Conservation (phyloP, 2,329 filamentous ascomycete genomes). For the Arachnopeziza araneosa region DNA sequence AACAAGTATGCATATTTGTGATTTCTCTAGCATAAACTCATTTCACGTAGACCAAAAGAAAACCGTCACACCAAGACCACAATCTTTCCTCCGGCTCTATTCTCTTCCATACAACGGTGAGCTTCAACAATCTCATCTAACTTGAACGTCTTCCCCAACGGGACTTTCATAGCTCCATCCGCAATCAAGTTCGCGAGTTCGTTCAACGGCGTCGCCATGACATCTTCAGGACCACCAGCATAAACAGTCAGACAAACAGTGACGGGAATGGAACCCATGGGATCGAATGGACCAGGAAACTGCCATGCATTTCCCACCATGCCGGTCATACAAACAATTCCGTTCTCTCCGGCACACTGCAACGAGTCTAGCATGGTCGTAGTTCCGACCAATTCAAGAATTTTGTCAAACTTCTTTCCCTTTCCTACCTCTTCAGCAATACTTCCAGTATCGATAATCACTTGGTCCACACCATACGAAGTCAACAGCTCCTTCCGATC, state of each 20-base stretch:
- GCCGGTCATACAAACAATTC: constrained; percentile 40
- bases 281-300: constrained; percentile 32
- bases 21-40: too few species aligned
- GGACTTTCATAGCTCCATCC: constrained; percentile 34
- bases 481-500: constrained; percentile 34
- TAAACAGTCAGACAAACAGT: constrained; percentile 37
- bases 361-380: constrained; percentile 38
- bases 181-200: constrained; percentile 34
- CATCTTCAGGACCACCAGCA: constrained; percentile 32
- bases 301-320: constrained; percentile 24
- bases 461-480: constrained; percentile 36
- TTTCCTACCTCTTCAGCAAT: constrained; percentile 33
- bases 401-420: constrained; percentile 33
- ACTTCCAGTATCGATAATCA: constrained; percentile 38
- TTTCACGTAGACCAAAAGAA: too few species aligned
- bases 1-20: too few species aligned
- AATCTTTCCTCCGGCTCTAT: too few species aligned
- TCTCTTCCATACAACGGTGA: constrained; percentile 38
- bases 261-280: constrained; percentile 36
- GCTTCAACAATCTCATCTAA: constrained; percentile 41
- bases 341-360: constrained; percentile 32
- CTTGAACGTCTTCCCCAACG: constrained; percentile 34
- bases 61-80: too few species aligned
- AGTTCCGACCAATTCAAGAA: constrained; percentile 41
- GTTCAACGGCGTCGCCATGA: constrained; percentile 37